Conservation (phyloP, 2,329 filamentous ascomycete genomes). For the Thielaviopsis punctulata region DNA sequence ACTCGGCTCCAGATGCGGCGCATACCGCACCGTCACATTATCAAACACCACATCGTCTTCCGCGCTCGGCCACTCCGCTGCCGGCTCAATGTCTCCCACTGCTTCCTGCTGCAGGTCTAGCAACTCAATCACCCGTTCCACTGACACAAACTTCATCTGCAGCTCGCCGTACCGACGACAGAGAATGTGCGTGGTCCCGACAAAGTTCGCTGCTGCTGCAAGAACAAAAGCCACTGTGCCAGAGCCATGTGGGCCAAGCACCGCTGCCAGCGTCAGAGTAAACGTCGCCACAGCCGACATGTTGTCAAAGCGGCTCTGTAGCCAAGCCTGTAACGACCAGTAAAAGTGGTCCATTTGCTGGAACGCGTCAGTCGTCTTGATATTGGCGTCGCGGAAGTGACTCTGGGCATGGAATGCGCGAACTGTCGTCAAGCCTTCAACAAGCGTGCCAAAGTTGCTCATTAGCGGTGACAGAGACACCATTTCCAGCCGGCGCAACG, state of each 20-base stretch:
- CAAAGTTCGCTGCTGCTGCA: slow-evolving; percentile 96
- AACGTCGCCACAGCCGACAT: slow-evolving; percentile 82
- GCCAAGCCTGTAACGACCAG: slow-evolving; percentile 85
- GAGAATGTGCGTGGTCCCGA: slow-evolving; percentile 95
- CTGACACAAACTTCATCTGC: slow-evolving; percentile 99
- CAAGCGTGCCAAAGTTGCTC: slow-evolving; percentile 93
- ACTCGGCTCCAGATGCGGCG: slow-evolving; percentile 75
- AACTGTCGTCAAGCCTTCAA: slow-evolving; percentile 88
- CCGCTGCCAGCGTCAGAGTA: slow-evolving; percentile 62
- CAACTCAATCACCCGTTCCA: slow-evolving; percentile 95
- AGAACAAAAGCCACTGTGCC: slow-evolving; percentile 84
- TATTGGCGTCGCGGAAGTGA: slow-evolving; percentile 81
- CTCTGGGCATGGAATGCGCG: slow-evolving; percentile 81
- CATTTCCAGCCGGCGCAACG: slow-evolving; percentile 89
- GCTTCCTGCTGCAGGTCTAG: slow-evolving; percentile 81
- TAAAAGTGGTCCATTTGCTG: slow-evolving; percentile 89
- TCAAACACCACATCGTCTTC: slow-evolving; percentile 78
- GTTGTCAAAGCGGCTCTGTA: slow-evolving; percentile 87
- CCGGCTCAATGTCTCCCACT: slow-evolving; percentile 69
- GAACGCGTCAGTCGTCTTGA: slow-evolving; percentile 94
- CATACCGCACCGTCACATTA: slow-evolving; percentile 87
- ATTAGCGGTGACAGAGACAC: slow-evolving; percentile 92
- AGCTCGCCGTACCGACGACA: slow-evolving; percentile 96
- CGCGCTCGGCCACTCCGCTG: slow-evolving; percentile 73
- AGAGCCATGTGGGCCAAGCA: slow-evolving; percentile 41